Percentiles rank a stretch among this genome's conserved stretches.
Conservation (phyloP, 2,329 filamentous ascomycete genomes). For the Aspergillus brunneoviolaceus region DNA sequence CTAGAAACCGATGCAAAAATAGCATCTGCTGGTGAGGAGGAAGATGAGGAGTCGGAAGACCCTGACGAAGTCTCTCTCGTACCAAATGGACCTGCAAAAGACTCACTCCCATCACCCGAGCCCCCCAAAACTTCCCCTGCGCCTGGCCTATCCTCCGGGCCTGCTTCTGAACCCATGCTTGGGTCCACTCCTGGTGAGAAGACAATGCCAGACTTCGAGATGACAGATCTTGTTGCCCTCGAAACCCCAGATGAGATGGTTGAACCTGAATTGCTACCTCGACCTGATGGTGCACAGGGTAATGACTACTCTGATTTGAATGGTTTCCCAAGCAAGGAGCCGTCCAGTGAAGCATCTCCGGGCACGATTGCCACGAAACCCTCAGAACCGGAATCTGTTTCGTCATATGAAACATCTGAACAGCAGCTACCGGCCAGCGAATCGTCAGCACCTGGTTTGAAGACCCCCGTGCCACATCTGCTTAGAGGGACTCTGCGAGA, state of each 20-base stretch:
- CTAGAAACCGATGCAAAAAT: conserved; percentile 28
- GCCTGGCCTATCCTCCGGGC: not conserved
- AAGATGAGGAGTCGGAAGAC: conserved; percentile 30
- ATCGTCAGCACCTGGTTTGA: conserved; percentile 48
- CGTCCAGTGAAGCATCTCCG: conserved; percentile 45
- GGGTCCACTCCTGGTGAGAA: conserved; percentile 17
- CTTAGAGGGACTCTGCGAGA: conserved; percentile 86
- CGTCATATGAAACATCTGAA: conserved; percentile 41
- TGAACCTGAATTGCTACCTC: not conserved
- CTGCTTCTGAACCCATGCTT: not conserved
- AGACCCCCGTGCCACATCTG: conserved; percentile 76
- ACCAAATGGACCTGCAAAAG: conserved; percentile 32
- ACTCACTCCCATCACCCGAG: conserved; percentile 30
- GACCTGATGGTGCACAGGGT: not conserved
- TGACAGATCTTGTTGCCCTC: conserved; percentile 3
- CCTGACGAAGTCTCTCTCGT: conserved; percentile 38
- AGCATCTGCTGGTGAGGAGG: conserved; percentile 25
- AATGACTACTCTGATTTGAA: conserved; percentile 16
- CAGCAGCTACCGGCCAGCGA: conserved; percentile 37
- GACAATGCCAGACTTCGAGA: conserved; percentile 2
- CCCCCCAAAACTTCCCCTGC: conserved; percentile 27
- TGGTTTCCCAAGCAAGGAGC: conserved; percentile 30
- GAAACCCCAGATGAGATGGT: conserved; percentile 1
- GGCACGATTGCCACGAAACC: conserved; percentile 45
- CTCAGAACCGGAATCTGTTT: conserved; percentile 46